Evolutionary conservation across 176 grass and related monocot genomes (phyloP).

Genomic region (Neostapfia colusana): DNA sequence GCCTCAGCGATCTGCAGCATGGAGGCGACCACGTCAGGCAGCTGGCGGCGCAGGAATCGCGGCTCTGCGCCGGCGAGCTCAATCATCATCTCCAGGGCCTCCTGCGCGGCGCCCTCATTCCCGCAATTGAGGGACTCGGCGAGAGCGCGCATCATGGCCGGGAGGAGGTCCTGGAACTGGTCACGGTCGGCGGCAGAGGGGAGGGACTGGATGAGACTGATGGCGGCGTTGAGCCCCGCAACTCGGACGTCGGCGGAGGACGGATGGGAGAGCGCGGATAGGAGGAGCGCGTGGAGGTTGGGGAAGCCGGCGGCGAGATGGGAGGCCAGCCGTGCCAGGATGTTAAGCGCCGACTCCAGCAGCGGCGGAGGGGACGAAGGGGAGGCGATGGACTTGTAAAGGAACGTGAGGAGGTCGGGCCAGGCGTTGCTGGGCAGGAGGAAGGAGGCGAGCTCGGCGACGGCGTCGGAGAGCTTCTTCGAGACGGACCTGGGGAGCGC

Average conservation of each 20-base stretch:
- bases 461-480: conserved; percentile 83
- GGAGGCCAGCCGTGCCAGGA: conserved; percentile 65
- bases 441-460: conserved; percentile 72
- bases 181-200: conserved; percentile 65
- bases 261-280: conserved; percentile 67
- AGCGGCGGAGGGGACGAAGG: conserved; percentile 52
- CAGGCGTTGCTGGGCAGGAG: conserved; percentile 64
- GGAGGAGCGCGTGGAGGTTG: conserved; percentile 71
- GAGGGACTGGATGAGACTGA: conserved; percentile 81
- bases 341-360: conserved; percentile 85
- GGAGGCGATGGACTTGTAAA: conserved; percentile 76
- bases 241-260: conserved; percentile 82
- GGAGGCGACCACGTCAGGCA: conserved; percentile 76
- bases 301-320: conserved; percentile 64
- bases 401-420: conserved; percentile 84
- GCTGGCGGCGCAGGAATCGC: conserved; percentile 82
- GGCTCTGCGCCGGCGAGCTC: conserved; percentile 83
- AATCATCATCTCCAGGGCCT: conserved; percentile 91
- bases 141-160: conserved; percentile 90
- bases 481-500: conserved; percentile 57
- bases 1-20: conserved; percentile 94
- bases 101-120: conserved; percentile 89
- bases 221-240: conserved; percentile 68
- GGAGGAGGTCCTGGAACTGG: conserved; percentile 78
- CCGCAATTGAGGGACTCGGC: conserved; percentile 84